Evolutionary conservation across 176 grass and related monocot genomes (phyloP), one percentile per base, ranked within the genome.

Genomic region (Saccharum officinarum): DNA sequence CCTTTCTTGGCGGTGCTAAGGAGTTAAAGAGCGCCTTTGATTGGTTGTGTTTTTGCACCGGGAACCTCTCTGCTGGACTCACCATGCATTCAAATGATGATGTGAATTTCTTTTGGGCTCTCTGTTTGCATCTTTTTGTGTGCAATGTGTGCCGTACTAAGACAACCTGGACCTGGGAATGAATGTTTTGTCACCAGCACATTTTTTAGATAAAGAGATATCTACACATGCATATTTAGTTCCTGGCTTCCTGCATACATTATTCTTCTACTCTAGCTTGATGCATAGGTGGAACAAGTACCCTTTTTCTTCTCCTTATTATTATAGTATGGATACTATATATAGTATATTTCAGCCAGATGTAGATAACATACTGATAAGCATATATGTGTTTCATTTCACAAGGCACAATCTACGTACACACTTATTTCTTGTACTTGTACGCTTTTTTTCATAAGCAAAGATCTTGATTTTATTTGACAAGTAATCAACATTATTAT

Each of bases 1-100:
- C n/a, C 39, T 89, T 84, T 83, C 80, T 67, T 83, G 64, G 5
- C 65, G 41, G 25, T 89, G 90, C 68, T 86, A 83, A 86, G 75
- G 44, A 80, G 8, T 82, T 62, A 70, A 89, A 85, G 78, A 17
- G 10, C 33, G 20, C 74, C 55, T 39, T 57, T 63, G 41, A 75
- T 34, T 66, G 69, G 10, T 55, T 22, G 60, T 81, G 61, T 59
- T 67, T 74, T 74, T 59, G 17, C 61, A 81, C 33, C 18, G 3
- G 38, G 18, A 73, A 30, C 26, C 60, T 42, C 54, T n/a, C 36
- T 46, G 46, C 15, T 45, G 47, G 47, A 50, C 47, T 17, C 47
- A 16, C 15, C 47, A 49, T 49, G 28, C 14, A 50, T 50, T 50
- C 15, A 16, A 50, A 17, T 50, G 46, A 49, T 65, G 77, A 47